These are phyloP conservation scores for Metrosideros polymorpha DNA, from an alignment of 441 rosid species.

Conservation along the genomic window DNA sequence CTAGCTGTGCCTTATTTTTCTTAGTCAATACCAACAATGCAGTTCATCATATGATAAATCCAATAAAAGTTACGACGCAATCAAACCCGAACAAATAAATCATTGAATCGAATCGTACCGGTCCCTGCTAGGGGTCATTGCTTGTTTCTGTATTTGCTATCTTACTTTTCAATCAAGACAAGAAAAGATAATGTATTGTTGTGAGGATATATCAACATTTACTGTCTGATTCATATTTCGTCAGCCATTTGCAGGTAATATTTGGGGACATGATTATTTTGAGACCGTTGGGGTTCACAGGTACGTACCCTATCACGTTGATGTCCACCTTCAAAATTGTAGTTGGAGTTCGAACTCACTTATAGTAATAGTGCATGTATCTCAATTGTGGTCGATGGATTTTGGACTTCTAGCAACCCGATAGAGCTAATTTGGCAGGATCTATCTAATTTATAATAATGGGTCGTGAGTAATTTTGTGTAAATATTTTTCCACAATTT, in stretches of 20 bases:
- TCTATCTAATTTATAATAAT: neutral
- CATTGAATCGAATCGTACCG: neutral
- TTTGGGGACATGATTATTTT: neutral
- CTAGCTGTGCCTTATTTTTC: neutral
- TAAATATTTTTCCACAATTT: neutral
- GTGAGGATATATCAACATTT: neutral
- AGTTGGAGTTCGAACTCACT: neutral
- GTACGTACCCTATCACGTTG: neutral
- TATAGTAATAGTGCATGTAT: rapidly evolving
- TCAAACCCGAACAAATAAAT: neutral
- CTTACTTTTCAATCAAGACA: neutral
- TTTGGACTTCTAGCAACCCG: neutral
- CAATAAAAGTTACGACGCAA: neutral
- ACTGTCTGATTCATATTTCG: neutral
- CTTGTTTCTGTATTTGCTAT: neutral
- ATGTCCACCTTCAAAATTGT: neutral
- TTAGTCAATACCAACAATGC: neutral
- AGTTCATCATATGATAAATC: neutral
- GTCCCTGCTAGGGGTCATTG: neutral
- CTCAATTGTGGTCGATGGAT: neutral
- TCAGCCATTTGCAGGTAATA: neutral
- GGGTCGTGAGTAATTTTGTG: neutral
- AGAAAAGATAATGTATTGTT: neutral
- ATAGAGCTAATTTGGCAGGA: neutral
- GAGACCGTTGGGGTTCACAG: neutral